phyloP scores from a whole-genome alignment of 1,284 basidiomycete genomes.

The Cutaneotrichosporon arboriforme region DNA sequence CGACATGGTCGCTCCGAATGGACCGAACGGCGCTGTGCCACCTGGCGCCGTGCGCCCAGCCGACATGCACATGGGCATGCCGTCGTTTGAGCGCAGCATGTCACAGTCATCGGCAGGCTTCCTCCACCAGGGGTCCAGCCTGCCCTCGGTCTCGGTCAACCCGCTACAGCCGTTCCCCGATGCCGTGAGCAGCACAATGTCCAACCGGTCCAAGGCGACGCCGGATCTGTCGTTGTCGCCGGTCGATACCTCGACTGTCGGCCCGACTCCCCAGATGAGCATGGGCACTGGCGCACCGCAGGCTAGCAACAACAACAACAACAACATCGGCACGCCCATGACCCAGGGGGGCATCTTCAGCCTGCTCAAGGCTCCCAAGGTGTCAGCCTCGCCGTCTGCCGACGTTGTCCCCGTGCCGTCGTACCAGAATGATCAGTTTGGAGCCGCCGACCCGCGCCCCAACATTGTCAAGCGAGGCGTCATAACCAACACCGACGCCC shows the following conservation, averaged over 20 bases:
- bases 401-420: background rate
- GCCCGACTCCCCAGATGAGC: background rate
- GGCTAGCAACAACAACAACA: background rate
- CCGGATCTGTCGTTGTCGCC: conserved; percentile 12
- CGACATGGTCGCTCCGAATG: background rate
- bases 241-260: conserved; percentile 2
- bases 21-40: conserved; percentile 3
- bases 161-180: background rate
- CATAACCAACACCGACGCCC: conserved; percentile 25
- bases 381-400: conserved; percentile 3
- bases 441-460: conserved; percentile 31
- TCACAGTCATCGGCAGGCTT: background rate
- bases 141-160: background rate
- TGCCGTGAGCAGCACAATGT: background rate
- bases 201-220: background rate
- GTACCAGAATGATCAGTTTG: conserved; percentile 19
- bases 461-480: conserved; percentile 38
- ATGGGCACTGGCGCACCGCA: background rate
- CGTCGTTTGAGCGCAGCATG: background rate
- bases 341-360: conserved; percentile 13
- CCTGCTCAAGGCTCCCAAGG: conserved; percentile 10
- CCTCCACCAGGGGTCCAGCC: background rate
- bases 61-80: conserved; percentile 9
- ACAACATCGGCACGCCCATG: background rate
- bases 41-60: conserved; percentile 11